Evolutionary conservation across 805 yeast genomes (phyloP).

Genomic region (Starmerella asiatica): DNA sequence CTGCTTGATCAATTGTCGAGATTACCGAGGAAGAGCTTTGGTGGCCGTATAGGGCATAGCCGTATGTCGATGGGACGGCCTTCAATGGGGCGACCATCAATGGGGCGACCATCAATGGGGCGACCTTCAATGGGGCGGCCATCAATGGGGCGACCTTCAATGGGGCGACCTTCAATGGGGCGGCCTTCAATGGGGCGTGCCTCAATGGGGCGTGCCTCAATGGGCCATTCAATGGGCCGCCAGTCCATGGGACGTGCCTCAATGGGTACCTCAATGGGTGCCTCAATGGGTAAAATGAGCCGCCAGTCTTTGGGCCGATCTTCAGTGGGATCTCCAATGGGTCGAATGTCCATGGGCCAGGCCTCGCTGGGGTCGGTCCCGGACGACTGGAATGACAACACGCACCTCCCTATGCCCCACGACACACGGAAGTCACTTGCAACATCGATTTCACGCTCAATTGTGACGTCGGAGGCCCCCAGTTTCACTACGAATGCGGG

Average conservation of each 20-base stretch:
- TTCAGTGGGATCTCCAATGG: too few species aligned
- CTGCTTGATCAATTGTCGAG: slow-evolving; percentile 18
- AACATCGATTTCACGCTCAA: not conserved
- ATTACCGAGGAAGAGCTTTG: slow-evolving; percentile 20
- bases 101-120: slow-evolving; percentile 8
- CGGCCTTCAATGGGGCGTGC: slow-evolving; percentile 11
- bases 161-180: slow-evolving; percentile 8
- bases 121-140: slow-evolving; percentile 8
- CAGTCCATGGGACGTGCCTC: not conserved
- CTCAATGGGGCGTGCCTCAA: slow-evolving; percentile 1
- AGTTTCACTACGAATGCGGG: too few species aligned
- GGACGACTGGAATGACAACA: too few species aligned
- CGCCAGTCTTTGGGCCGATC: too few species aligned
- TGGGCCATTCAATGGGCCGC: not conserved
- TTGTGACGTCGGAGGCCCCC: too few species aligned
- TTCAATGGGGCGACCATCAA: slow-evolving; percentile 5
- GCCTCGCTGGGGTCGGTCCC: slow-evolving; percentile 3
- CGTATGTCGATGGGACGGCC: slow-evolving; percentile 5
- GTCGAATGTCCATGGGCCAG: too few species aligned
- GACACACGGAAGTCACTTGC: too few species aligned
- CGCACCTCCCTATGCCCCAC: too few species aligned
- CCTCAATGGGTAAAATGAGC: too few species aligned
- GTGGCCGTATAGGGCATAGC: slow-evolving; percentile 16
- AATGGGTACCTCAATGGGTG: too few species aligned
- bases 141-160: slow-evolving; percentile 6